Conservation (phyloP, 345 rosid genomes). For the Mercurialis annua region DNA sequence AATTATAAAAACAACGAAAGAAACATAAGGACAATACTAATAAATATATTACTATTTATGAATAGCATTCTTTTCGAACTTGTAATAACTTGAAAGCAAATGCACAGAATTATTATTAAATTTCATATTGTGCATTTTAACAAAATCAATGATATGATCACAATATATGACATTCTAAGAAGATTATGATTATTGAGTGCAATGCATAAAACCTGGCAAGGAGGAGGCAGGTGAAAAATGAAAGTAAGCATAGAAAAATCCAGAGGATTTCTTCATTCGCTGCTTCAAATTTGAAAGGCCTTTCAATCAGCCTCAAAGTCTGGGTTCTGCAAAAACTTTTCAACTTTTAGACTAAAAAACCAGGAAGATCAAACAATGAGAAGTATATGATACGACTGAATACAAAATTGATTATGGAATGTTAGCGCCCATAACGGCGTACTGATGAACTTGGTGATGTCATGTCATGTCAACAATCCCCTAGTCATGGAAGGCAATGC, state of each 20-base stretch:
- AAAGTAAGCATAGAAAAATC: not conserved
- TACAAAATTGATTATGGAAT: not conserved
- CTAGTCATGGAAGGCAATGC: not conserved
- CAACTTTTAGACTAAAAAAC: not conserved
- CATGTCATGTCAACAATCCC: not conserved
- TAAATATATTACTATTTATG: not conserved
- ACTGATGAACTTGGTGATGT: not conserved
- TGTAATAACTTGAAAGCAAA: slow-evolving; percentile 1
- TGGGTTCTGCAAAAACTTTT: slow-evolving; percentile 3
- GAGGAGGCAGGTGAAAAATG: not conserved
- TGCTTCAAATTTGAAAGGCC: slow-evolving; percentile 1
- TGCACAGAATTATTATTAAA: not conserved
- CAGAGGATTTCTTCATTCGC: not conserved
- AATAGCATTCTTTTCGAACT: not conserved
- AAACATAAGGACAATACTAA: too few species aligned
- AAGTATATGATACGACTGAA: not conserved
- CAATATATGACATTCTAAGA: not conserved
- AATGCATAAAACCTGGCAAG: not conserved
- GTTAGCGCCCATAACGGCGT: not conserved
- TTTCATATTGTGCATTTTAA: not conserved
- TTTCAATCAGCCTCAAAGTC: not conserved
- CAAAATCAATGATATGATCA: not conserved
- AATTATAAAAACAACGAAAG: not conserved
- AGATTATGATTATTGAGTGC: not conserved
- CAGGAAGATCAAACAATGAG: not conserved